These are phyloP conservation scores for Cutaneotrichosporon dermatis DNA, from an alignment of 1,284 basidiomycete genomes.

Conservation along the genomic window DNA sequence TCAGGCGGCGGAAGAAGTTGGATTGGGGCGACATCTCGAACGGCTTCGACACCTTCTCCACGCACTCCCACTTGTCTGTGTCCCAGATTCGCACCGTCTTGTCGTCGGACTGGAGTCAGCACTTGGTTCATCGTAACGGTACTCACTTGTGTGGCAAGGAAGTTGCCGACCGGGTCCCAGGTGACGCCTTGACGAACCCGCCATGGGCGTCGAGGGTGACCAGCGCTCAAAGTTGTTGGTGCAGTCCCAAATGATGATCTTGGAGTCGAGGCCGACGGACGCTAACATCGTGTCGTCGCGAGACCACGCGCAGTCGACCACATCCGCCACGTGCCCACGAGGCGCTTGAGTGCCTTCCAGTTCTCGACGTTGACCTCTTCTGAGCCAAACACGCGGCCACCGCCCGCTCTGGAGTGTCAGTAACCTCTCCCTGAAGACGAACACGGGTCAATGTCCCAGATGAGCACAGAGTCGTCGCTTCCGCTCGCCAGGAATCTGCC, in stretches of 20 bases:
- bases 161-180: conserved; percentile 97
- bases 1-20: conserved; percentile 88
- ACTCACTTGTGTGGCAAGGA: conserved; percentile 68
- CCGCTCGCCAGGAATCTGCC: conserved; percentile 93
- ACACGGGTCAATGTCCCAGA: conserved; percentile 95
- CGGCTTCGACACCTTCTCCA: conserved; percentile 78
- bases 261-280: conserved; percentile 87
- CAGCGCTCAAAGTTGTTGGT: conserved; percentile 70
- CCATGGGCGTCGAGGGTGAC: conserved; percentile 81
- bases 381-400: conserved; percentile 83
- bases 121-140: too few species aligned
- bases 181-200: conserved; percentile 96
- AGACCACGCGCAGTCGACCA: conserved; percentile 93
- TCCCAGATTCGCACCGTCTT: conserved; percentile 95
- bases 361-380: conserved; percentile 94
- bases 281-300: conserved; percentile 86
- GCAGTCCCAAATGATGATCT: conserved; percentile 89
- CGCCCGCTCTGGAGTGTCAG: conserved; percentile 58
- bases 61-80: conserved; percentile 84
- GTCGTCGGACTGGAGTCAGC: conserved; percentile 74
- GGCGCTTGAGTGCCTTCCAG: conserved; percentile 87
- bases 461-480: conserved; percentile 91
- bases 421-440: too few species aligned
- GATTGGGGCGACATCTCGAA: conserved; percentile 91
- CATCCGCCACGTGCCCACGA: conserved; percentile 97